A percentile compares a stretch with the other conserved stretches of the same genome.
These are phyloP conservation scores for Coemansia sp. DNA, from an alignment of 192 early-diverging fungal genomes.

Conservation along the genomic window DNA sequence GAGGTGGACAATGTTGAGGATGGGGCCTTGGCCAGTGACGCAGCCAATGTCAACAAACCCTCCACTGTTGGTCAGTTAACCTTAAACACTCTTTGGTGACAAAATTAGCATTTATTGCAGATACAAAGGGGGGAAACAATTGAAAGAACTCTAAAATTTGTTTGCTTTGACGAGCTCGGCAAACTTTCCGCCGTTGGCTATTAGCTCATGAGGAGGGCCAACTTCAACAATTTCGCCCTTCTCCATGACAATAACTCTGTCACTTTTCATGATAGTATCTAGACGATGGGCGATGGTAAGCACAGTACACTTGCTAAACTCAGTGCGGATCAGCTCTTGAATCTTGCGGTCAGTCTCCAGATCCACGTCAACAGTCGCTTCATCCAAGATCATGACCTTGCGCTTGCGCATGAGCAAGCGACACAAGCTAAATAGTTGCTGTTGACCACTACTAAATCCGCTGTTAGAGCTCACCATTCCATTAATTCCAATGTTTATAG, in stretches of 20 bases:
- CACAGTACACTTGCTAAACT: constrained; percentile 54
- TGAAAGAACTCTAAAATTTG: neutral
- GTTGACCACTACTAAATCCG: constrained; percentile 54
- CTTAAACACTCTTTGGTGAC: no score
- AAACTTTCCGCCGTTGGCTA: constrained; percentile 19
- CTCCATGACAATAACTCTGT: constrained; percentile 60
- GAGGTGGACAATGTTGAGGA: no score
- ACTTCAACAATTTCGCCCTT: constrained; percentile 16
- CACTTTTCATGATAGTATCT: constrained; percentile 64
- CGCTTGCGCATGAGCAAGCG: constrained; percentile 58
- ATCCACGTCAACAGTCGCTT: constrained; percentile 68
- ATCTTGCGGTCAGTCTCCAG: constrained; percentile 11
- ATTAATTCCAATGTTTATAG: neutral
- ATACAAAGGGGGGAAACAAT: no score
- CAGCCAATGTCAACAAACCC: no score
- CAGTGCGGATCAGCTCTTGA: constrained; percentile 36
- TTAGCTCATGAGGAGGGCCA: constrained; percentile 15
- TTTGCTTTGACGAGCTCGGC: constrained; percentile 5
- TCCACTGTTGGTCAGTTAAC: no score
- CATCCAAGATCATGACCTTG: constrained; percentile 63
- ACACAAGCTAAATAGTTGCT: constrained; percentile 64
- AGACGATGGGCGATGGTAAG: constrained; percentile 72
- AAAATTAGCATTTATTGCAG: no score
- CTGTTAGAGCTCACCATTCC: constrained; percentile 7
- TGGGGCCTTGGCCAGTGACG: no score